phyloP scores from a whole-genome alignment of 2,329 filamentous ascomycete species.

The Emergomyces africanus region DNA sequence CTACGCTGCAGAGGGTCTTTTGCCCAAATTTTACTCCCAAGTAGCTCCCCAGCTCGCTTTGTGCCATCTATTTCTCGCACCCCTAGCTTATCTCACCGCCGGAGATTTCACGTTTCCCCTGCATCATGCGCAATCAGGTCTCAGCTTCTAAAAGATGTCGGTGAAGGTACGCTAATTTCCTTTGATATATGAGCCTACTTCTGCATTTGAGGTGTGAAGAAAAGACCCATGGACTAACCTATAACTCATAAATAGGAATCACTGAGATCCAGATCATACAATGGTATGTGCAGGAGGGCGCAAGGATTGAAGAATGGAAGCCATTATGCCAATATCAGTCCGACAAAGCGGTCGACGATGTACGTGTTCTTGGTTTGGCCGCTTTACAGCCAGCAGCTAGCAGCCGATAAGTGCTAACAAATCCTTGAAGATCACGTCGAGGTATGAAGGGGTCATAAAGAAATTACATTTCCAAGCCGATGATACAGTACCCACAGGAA shows the following conservation, averaged over 20 bases:
- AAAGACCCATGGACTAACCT: constrained; percentile 2
- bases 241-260: constrained; percentile 50
- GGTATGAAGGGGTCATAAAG: constrained; percentile 90
- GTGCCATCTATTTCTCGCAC: constrained; percentile 17
- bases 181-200: constrained; percentile 26
- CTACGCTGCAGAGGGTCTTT: constrained; percentile 20
- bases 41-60: constrained; percentile 15
- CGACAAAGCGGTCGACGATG: constrained; percentile 69
- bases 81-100: constrained; percentile 11
- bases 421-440: constrained; percentile 70
- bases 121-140: constrained; percentile 25
- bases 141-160: constrained; percentile 32
- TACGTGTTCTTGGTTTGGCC: constrained; percentile 15
- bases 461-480: constrained; percentile 92
- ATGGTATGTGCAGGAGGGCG: constrained; percentile 96
- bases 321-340: constrained; percentile 97
- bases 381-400: too few relatives aligned
- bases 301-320: constrained; percentile 93
- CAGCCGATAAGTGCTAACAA: neutral
- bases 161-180: constrained; percentile 22
- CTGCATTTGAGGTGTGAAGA: neutral
- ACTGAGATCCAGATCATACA: constrained; percentile 98
- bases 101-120: constrained; percentile 24
- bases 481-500: constrained; percentile 91
- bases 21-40: constrained; percentile 16